Base-by-base conservation (phyloP, 441 rosid genomes). In the Pelargonium exstipulatum region DNA sequence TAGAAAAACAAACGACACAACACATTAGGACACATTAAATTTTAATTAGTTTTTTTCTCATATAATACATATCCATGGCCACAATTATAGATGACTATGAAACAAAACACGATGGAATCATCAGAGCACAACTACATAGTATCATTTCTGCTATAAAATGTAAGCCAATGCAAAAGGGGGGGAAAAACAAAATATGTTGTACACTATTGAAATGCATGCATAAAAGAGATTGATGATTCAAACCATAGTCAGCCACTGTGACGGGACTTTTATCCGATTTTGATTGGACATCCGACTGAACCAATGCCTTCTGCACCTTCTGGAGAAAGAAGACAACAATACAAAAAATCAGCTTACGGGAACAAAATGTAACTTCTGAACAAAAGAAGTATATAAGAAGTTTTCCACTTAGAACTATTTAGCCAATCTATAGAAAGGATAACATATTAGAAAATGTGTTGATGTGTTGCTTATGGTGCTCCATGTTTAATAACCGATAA, bases 161-260 rank as follows among this genome's bases (percentile, higher is more conserved):
- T n/a, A 46, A 18, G 57, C 66, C 26, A 66, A 61, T 48, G 26
- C 53, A 8, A 48, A 45, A 69, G 26, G 4, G 18, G 18, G 51
- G 26, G 20, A 66, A 55, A 2, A 73, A 70, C 45, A n/a, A 9
- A n/a, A n/a, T 12, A 29, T 17, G 22, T 16, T 1, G 55, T 16
- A 53, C 16, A 53, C 35, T 14, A 40, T 57, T 10, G 26, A 61
- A 26, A 77, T 10, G 20, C 40, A 66, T 57, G 43, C 18, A 35
- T 26, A 65, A 32, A 29, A 46, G 49, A 64, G 42, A 13, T 65
- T 62, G 62, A 68, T 9, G 71, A 76, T 24, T 24, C 80, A 71
- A 71, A 95, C 99, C 98, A 75, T 91, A 91, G 84, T 94, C 97
- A 73, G 99, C 99, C 9, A 94, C 95, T 1, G 99, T 91, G 48